Evolutionary conservation across 2,329 filamentous ascomycete genomes (phyloP).

Genomic region (Calonectria naviculata): DNA sequence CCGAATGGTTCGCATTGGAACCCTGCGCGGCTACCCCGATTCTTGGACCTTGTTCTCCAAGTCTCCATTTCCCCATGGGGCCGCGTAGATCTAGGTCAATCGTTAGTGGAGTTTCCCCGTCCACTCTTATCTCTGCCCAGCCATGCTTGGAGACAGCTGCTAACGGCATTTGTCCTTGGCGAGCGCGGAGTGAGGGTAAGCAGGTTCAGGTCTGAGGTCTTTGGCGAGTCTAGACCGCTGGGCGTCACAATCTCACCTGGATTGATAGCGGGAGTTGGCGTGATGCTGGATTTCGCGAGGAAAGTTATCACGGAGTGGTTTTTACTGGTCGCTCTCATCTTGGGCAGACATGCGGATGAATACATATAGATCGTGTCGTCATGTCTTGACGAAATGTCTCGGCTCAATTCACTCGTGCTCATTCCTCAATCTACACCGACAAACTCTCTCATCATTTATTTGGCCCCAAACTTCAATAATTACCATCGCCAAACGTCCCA

Average conservation of each 20-base stretch:
- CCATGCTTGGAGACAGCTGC: neutral
- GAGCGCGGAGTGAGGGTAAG: neutral
- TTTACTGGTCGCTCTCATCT: neutral
- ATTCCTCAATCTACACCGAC: neutral
- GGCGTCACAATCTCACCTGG: neutral
- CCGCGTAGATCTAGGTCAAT: neutral
- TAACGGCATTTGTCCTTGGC: neutral
- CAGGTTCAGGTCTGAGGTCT: neutral
- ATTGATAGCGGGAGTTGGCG: neutral
- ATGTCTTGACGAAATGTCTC: neutral
- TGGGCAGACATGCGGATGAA: neutral
- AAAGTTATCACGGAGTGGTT: constrained; percentile 9
- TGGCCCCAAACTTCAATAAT: neutral
- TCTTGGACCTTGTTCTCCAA: neutral
- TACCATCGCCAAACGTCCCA: neutral
- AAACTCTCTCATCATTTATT: neutral
- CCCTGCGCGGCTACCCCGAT: neutral
- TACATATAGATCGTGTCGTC: neutral
- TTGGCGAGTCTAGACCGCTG: constrained; percentile 6
- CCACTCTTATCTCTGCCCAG: constrained; percentile 6
- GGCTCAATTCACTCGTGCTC: neutral
- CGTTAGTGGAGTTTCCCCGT: neutral
- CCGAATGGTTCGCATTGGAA: neutral
- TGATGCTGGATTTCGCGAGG: neutral
- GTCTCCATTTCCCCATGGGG: constrained; percentile 16